These are phyloP conservation scores for Barnettozyma wickerhamii DNA, from an alignment of 805 yeast genomes.

Conservation along the genomic window DNA sequence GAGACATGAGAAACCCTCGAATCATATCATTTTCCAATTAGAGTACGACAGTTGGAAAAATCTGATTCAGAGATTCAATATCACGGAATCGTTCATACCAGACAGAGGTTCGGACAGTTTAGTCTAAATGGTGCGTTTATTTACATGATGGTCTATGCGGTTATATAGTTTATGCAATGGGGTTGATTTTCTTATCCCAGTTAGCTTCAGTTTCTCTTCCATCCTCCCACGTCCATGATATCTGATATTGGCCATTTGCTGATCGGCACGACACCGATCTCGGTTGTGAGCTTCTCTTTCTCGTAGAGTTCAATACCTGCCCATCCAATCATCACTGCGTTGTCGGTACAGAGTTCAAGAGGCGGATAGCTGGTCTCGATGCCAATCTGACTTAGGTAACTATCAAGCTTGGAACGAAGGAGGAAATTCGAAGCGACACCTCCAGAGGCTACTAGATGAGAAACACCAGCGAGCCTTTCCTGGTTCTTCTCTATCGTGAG, in stretches of 20 bases:
- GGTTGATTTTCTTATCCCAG: not conserved
- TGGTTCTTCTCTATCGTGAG: constrained; percentile 41
- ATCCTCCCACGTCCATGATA: constrained; percentile 44
- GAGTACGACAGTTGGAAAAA: constrained; percentile 63
- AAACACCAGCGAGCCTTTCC: constrained; percentile 38
- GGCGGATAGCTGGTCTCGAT: constrained; percentile 61
- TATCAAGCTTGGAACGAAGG: constrained; percentile 45
- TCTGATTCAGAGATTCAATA: constrained; percentile 49
- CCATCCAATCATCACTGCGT: constrained; percentile 96
- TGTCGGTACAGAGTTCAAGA: constrained; percentile 78
- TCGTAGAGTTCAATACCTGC: constrained; percentile 91
- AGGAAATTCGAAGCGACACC: constrained; percentile 83
- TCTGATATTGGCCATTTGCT: constrained; percentile 80
- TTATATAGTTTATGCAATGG: not conserved
- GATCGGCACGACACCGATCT: constrained; percentile 54
- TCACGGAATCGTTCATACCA: constrained; percentile 51
- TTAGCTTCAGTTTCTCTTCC: constrained; percentile 31
- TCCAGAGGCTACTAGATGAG: constrained; percentile 78
- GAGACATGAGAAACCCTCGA: constrained; percentile 29
- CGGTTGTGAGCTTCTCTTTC: constrained; percentile 35
- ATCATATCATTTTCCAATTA: constrained; percentile 71
- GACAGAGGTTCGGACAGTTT: too few species aligned
- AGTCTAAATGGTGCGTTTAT: not conserved
- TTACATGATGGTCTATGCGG: constrained; percentile 2
- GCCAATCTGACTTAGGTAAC: constrained; percentile 30